Evolutionary conservation across 192 early-diverging fungal species (phyloP), one percentile per base, ranked within the genome.

Genomic region (Pilobolus umbonatus): DNA sequence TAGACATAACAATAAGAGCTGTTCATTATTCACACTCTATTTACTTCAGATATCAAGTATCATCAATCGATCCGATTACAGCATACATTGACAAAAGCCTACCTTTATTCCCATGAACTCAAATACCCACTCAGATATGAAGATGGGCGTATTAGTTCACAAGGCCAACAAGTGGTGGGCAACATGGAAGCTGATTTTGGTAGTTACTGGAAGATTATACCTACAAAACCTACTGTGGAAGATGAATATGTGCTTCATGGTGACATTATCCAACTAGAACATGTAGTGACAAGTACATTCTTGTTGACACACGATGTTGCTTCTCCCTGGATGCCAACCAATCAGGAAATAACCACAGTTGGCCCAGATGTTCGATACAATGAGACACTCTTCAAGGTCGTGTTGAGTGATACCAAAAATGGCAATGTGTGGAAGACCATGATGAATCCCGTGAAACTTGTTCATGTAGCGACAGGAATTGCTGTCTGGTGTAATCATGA

Each of bases 91-190:
- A 87, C 88, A 2, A 74, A 75, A 2, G 84, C 68, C 4, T 91
- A 75, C 57, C 78, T 99, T 28, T 89, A 96, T 68, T 97, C 95
- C 1, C 86, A 88, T 61, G 4, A 51, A 5, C 74, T 83, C 12
- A 68, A 75, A 26, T 98, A 98, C 66, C 97, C 97, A 7, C 68
- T 95, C 15, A 81, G 85, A 53, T 96, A 99, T 72, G 88, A 94
- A 5, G 92, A 97, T 73, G 86, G 88, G 39, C 84, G 95, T 15
- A 80, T 99, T 47, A 91, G 88, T 62, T 87, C 82, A 60, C 75
- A 90, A 73, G 92, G 92, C 5, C 92, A 94, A 62, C 95, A 98
- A 69, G 89, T 98, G 12, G 93, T 88, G 11, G 90, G 89, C 44
- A 93, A 92, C 69, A 77, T 78, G 21, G 81, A 88, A 57, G 62